phyloP scores from a whole-genome alignment of 2,329 filamentous ascomycete genomes.

The Aspergillus fructus region DNA sequence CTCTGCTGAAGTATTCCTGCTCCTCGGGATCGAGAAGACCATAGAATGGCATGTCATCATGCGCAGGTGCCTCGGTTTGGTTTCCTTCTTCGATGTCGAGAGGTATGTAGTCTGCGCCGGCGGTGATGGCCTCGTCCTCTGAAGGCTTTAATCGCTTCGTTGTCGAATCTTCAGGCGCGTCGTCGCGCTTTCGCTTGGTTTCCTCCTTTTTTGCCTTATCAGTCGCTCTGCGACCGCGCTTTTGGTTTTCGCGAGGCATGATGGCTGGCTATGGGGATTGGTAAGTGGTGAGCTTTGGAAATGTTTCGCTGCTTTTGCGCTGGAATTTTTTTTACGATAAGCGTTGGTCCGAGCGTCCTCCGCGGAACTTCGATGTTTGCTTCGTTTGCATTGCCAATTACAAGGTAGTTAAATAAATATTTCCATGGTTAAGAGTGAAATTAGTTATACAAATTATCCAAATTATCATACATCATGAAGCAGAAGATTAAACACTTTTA shows the following conservation, averaged over 20 bases:
- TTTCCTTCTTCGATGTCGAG: slow-evolving; percentile 28
- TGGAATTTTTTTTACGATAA: slow-evolving; percentile 33
- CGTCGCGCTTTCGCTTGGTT: slow-evolving; percentile 38
- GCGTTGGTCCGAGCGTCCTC: slow-evolving; percentile 37
- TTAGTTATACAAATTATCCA: slow-evolving; percentile 1
- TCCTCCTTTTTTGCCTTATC: slow-evolving; percentile 41
- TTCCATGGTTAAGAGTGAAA: background rate
- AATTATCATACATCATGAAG: slow-evolving; percentile 14
- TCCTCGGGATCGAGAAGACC: slow-evolving; percentile 90
- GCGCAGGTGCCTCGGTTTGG: slow-evolving; percentile 20
- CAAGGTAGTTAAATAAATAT: background rate
- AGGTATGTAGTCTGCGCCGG: slow-evolving; percentile 39
- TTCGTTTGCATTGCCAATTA: slow-evolving; percentile 29
- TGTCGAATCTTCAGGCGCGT: slow-evolving; percentile 29
- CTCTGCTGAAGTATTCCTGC: slow-evolving; percentile 90
- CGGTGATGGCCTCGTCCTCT: slow-evolving; percentile 23
- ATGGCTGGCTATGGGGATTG: slow-evolving; percentile 10
- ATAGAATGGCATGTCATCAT: slow-evolving; percentile 74
- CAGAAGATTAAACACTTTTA: slow-evolving; percentile 13
- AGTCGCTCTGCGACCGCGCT: slow-evolving; percentile 46
- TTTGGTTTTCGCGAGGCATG: slow-evolving; percentile 50
- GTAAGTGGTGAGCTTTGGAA: slow-evolving; percentile 1
- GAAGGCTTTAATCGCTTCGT: slow-evolving; percentile 42
- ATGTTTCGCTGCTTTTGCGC: slow-evolving; percentile 8
- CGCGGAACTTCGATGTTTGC: slow-evolving; percentile 25